Conservation (phyloP, 768 basidiomycete species). For the Antrodiella citrinella region DNA sequence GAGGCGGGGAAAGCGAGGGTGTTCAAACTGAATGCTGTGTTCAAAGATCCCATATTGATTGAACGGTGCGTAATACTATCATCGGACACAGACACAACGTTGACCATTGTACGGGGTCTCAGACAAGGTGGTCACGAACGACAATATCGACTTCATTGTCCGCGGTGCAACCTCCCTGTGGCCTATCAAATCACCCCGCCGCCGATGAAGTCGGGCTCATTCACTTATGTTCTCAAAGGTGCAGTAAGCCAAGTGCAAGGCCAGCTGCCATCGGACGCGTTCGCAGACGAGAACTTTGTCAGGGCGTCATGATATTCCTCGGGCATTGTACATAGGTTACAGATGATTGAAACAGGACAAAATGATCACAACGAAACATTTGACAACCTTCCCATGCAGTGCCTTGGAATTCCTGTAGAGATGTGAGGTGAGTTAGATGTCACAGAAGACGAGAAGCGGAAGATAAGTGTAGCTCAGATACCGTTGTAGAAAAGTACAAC, state of each 20-base stretch:
- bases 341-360: too few species aligned
- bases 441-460: neutral
- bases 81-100: conserved; percentile 14
- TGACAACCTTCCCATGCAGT: too few species aligned
- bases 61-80: conserved; percentile 51
- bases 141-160: conserved; percentile 66
- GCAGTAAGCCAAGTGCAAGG: conserved; percentile 87
- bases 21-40: conserved; percentile 80
- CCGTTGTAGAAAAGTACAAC: conserved; percentile 66
- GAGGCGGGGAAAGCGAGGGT: conserved; percentile 50
- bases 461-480: conserved; percentile 51
- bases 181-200: conserved; percentile 76
- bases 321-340: too few species aligned
- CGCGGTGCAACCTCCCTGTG: conserved; percentile 57
- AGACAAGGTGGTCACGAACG: conserved; percentile 66
- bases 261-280: conserved; percentile 76
- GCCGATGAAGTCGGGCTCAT: conserved; percentile 69
- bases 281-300: conserved; percentile 42
- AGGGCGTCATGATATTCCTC: neutral
- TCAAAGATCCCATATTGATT: conserved; percentile 62
- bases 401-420: neutral
- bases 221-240: conserved; percentile 73
- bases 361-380: too few species aligned
- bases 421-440: neutral
- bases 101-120: conserved; percentile 8